Base-by-base conservation (phyloP, 208 protist genomes). In the Wallacemonas sp. region DNA sequence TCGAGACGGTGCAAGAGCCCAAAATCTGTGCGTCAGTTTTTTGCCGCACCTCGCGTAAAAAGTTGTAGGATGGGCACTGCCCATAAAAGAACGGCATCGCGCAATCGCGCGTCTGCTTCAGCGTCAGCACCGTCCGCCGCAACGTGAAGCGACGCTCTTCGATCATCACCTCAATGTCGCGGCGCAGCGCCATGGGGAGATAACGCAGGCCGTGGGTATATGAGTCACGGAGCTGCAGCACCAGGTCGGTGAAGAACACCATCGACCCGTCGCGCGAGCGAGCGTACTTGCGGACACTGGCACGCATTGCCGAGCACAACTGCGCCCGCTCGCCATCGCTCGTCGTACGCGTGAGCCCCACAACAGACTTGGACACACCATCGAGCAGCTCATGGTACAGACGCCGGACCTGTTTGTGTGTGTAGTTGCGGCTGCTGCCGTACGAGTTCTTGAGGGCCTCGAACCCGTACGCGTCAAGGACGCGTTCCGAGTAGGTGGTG, bases 1-100 rank as follows among this genome's bases (percentile, higher is more conserved):
- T 86, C 2, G 57, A 68, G 57, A 24, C 63, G 16, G 61, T 75
- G 61, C 82, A 92, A 0, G 78, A 77, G 24, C 52, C 56, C 24
- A 92, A 41, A 66, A 92, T 77, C 27, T 87, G 74, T 21, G 57
- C 46, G 49, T 89, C 83, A 14, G 36, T 67, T 61, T 89, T 92
- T 0, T 58, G 70, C 38, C 68, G 65, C 9, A 89, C 62, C 27
- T 76, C 56, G 11, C 70, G 61, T 48, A 92, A 57, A 73, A 92
- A 89, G n/a, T 54, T 48, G 61, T 86, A 88, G 14, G 83, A 92
- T 41, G 82, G 82, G 38, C 86, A 92, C 4, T 71, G 68, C 6
- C 68, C 49, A 43, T 48, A 61, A 14, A 72, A 26, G 48, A 58
- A 56, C 24, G 80, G 74, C 32, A 80, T 74, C 63, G 88, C 52